Evolutionary conservation across 2,329 filamentous ascomycete species (phyloP).

Genomic region (Elsinoe arachidis): DNA sequence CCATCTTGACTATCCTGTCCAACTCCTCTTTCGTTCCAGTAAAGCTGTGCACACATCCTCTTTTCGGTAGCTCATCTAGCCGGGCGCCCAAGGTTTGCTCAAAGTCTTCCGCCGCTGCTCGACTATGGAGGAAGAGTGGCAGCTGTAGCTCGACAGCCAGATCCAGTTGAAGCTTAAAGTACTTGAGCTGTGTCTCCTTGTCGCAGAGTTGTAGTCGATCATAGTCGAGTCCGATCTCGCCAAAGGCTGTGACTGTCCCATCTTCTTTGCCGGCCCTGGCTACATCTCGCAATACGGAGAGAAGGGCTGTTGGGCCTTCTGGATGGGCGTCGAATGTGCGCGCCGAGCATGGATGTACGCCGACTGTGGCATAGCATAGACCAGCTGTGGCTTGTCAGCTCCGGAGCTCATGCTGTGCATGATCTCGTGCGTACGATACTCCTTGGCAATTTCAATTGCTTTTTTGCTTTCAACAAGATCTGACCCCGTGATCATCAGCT

Average conservation of each 20-base stretch:
- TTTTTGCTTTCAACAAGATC: slow-evolving; percentile 69
- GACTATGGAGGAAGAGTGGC: slow-evolving; percentile 85
- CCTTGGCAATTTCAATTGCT: slow-evolving; percentile 62
- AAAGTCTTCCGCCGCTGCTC: slow-evolving; percentile 81
- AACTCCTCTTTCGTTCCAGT: slow-evolving; percentile 84
- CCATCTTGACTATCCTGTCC: slow-evolving; percentile 66
- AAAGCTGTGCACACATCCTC: slow-evolving; percentile 86
- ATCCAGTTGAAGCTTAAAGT: slow-evolving; percentile 74
- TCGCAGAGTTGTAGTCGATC: slow-evolving; percentile 79
- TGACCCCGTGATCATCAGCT: slow-evolving; percentile 89
- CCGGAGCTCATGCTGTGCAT: slow-evolving; percentile 16
- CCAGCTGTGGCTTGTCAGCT: slow-evolving; percentile 31
- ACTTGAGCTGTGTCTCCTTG: slow-evolving; percentile 70
- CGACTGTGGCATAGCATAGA: slow-evolving; percentile 79
- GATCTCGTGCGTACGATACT: slow-evolving; percentile 53
- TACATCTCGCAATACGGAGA: slow-evolving; percentile 55
- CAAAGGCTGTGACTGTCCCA: slow-evolving; percentile 67
- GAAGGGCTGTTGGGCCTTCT: slow-evolving; percentile 46
- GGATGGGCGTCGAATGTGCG: slow-evolving; percentile 62
- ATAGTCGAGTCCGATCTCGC: slow-evolving; percentile 94
- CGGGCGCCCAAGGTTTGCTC: slow-evolving; percentile 56
- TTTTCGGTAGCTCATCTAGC: slow-evolving; percentile 48
- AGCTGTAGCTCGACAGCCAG: slow-evolving; percentile 69
- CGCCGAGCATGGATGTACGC: slow-evolving; percentile 86
- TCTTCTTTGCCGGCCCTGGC: slow-evolving; percentile 50